phyloP scores from a whole-genome alignment of 106 monocot species.

The Gastrodia elata region DNA sequence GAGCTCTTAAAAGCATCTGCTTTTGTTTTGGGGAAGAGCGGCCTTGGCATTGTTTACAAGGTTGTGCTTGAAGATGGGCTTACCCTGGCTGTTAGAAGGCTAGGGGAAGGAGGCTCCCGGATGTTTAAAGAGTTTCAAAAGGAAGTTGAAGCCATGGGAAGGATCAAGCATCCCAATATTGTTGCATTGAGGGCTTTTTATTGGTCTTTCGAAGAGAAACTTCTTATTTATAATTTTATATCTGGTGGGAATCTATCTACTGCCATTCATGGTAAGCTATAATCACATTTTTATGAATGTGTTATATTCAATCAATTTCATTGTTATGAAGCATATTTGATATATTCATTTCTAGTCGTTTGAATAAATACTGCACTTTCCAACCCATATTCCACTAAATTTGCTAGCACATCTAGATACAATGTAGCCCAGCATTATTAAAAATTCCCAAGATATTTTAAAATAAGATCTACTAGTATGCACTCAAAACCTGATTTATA shows the following conservation, averaged over 20 bases:
- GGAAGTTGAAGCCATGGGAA: conserved; percentile 49
- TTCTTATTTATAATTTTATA: conserved; percentile 69
- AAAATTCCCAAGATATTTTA: no score
- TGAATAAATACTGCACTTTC: no score
- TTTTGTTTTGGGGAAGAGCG: conserved; percentile 64
- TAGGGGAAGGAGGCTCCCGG: conserved; percentile 64
- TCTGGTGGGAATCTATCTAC: conserved; percentile 27
- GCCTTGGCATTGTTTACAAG: conserved; percentile 64
- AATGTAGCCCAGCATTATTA: no score
- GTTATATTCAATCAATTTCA: background rate
- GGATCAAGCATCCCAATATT: conserved; percentile 41
- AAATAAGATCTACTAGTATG: no score
- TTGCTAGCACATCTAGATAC: no score
- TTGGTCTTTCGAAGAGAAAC: conserved; percentile 82
- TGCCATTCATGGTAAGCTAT: conserved; percentile 37
- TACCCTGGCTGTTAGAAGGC: conserved; percentile 53
- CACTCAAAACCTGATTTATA: background rate
- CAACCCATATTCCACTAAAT: no score
- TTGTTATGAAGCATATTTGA: background rate
- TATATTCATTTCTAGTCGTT: background rate
- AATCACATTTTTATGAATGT: background rate
- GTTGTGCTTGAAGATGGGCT: conserved; percentile 63
- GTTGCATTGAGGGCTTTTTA: conserved; percentile 54
- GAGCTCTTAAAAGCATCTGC: conserved; percentile 70
- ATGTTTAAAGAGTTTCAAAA: conserved; percentile 43